Evolutionary conservation across 2,329 filamentous ascomycete species (phyloP).

Genomic region (Stachybotrys elegans): DNA sequence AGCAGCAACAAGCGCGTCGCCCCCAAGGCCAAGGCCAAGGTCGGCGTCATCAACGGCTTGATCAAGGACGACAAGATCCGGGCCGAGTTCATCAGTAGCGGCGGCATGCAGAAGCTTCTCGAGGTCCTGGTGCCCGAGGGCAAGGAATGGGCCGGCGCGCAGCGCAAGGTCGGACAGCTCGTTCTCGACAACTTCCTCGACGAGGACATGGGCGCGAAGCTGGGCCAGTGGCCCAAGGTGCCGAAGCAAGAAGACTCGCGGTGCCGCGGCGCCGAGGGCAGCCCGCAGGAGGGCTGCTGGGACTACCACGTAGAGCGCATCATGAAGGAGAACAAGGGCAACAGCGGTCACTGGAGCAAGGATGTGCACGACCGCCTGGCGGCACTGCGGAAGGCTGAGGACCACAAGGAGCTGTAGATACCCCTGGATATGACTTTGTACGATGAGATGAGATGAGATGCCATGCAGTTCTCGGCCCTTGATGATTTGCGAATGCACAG

Average conservation of each 20-base stretch:
- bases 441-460: too few species aligned
- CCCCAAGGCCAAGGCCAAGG: conserved; percentile 29
- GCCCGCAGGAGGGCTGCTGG: conserved; percentile 50
- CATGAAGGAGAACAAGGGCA: conserved; percentile 28
- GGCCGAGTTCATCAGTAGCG: conserved; percentile 47
- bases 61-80: conserved; percentile 49
- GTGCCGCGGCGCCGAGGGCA: conserved; percentile 26
- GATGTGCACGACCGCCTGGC: conserved; percentile 33
- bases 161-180: conserved; percentile 52
- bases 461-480: too few species aligned
- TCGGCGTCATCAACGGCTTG: conserved; percentile 51
- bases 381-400: conserved; percentile 21
- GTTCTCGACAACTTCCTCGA: conserved; percentile 64
- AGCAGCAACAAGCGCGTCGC: conserved; percentile 18
- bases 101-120: conserved; percentile 50
- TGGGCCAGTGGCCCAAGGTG: conserved; percentile 50
- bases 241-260: conserved; percentile 25
- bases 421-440: background rate
- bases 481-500: too few species aligned
- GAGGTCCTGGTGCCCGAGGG: conserved; percentile 44
- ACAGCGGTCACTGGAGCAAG: conserved; percentile 40
- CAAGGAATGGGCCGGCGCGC: conserved; percentile 43
- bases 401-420: conserved; percentile 28
- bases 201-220: conserved; percentile 53
- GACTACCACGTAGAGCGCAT: conserved; percentile 45